phyloP scores from a whole-genome alignment of 768 basidiomycete genomes.

The Suillus weaverae region DNA sequence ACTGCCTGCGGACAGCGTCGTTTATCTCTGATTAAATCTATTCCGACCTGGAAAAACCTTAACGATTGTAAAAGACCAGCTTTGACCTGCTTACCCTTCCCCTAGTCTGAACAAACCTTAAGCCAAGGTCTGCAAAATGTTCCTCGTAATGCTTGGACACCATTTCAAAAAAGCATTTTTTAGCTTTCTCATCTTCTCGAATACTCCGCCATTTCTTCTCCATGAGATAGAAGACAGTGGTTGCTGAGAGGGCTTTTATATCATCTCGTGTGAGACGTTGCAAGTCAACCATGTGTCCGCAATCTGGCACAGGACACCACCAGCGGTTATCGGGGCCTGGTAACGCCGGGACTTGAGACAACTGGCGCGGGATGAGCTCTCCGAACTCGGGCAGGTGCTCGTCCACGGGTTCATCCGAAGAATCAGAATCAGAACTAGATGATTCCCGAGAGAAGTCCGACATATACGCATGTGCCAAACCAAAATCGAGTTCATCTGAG shows the following conservation, averaged over 20 bases:
- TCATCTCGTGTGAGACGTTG: conserved; percentile 40
- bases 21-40: conserved; percentile 10
- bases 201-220: conserved; percentile 39
- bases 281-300: conserved; percentile 48
- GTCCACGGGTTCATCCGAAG: conserved; percentile 26
- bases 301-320: conserved; percentile 48
- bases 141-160: conserved; percentile 27
- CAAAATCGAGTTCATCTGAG: conserved; percentile 18
- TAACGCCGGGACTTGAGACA: conserved; percentile 39
- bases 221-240: conserved; percentile 24
- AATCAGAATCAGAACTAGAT: conserved; percentile 43
- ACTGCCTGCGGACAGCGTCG: background rate
- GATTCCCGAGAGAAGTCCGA: conserved; percentile 60
- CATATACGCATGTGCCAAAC: conserved; percentile 41
- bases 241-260: conserved; percentile 21
- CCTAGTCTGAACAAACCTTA: conserved; percentile 16
- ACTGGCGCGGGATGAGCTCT: conserved; percentile 36
- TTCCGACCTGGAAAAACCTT: conserved; percentile 15
- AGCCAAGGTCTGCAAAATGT: conserved; percentile 23
- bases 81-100: conserved; percentile 19
- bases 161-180: conserved; percentile 25
- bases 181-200: conserved; percentile 28
- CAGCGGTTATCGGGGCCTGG: conserved; percentile 48
- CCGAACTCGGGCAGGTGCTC: conserved; percentile 21
- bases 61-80: background rate